Base-by-base conservation (phyloP, 768 basidiomycete genomes). In the Rhodotorula diobovata region DNA sequence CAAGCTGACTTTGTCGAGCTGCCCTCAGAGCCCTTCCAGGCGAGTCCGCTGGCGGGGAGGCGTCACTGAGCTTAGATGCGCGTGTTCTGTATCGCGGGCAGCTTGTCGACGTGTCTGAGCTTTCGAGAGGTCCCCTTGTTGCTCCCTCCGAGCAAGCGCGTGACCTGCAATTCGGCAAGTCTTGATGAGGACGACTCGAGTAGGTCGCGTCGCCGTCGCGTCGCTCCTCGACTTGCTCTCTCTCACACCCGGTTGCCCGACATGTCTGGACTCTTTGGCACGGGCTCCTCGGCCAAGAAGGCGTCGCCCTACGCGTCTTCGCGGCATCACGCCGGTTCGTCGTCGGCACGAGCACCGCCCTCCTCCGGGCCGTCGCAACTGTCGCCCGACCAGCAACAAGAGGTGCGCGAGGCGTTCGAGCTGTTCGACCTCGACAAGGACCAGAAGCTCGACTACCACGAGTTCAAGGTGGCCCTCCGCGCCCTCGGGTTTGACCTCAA, bases 371-470 rank as follows among this genome's bases (percentile, higher is more conserved):
- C 56, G 15, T 66, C 65, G 4, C 63, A 71, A 14, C 76, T 82
- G 10, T 78, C 80, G 25, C 78, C 80, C 21, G 82, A 83, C 68
- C 83, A 84, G 75, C 90, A 90, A 77, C 90, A 93, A 77, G 96
- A 99, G 81, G 94, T 98, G 66, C 93, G 93, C 81, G 96, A 99
- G 78, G 96, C 96, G 0, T 99, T 99, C 78, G 95, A 98, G 81
- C 88, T 99, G 65, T 99, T 99, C 79, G 96, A 99, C 82, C 91
- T 93, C 56, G 96, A 99, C 85, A 96, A 97, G 84, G 96, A 99
- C 79, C 91, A 91, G 45, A 87, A 86, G 62, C 62, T 98, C 67
- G 96, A 97, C 82, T 98, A 98, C 82, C 96, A 99, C 82, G 96
- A 99, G 80, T 86, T 98, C 77, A 99, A 98, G 81, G 96, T 99